A percentile compares a stretch with the other conserved stretches of the same genome.
Evolutionary conservation across 805 yeast genomes (phyloP).

Genomic region (Isabelozyma rhagii): DNA sequence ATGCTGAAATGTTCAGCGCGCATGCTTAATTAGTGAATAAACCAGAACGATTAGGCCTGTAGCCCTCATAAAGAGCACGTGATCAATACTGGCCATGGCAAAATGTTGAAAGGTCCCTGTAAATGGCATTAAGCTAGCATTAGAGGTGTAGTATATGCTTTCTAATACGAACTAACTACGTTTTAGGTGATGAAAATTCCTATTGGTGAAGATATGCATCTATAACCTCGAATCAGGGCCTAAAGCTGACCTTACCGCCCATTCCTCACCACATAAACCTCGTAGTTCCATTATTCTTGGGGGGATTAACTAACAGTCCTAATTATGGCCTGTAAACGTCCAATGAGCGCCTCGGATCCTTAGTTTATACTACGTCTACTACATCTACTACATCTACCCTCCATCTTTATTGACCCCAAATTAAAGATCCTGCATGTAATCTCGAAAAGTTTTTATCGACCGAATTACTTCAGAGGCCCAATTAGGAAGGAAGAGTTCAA

Average conservation of each 20-base stretch:
- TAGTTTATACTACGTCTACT: neutral
- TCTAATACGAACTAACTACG: too few species aligned
- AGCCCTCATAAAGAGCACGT: constrained; percentile 13
- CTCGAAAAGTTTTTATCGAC: constrained; percentile 24
- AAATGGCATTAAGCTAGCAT: neutral
- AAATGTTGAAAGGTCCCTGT: neutral
- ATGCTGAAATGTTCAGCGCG: neutral
- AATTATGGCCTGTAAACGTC: neutral
- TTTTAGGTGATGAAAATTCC: too few species aligned
- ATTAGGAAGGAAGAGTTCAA: constrained; percentile 31
- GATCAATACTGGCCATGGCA: neutral
- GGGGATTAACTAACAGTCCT: neutral
- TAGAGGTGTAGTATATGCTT: neutral
- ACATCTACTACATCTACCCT: neutral
- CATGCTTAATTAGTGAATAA: constrained; percentile 3
- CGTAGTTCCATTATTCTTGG: neutral
- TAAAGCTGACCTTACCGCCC: neutral
- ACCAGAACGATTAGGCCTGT: constrained; percentile 8
- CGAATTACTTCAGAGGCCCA: constrained; percentile 27
- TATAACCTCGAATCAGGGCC: neutral
- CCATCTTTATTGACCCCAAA: neutral
- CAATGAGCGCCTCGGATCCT: too few species aligned
- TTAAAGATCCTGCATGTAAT: constrained; percentile 10
- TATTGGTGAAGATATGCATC: too few species aligned
- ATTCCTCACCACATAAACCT: neutral